Evolutionary conservation across 2,329 filamentous ascomycete species (phyloP).

Genomic region (Karstenula rhodostoma): DNA sequence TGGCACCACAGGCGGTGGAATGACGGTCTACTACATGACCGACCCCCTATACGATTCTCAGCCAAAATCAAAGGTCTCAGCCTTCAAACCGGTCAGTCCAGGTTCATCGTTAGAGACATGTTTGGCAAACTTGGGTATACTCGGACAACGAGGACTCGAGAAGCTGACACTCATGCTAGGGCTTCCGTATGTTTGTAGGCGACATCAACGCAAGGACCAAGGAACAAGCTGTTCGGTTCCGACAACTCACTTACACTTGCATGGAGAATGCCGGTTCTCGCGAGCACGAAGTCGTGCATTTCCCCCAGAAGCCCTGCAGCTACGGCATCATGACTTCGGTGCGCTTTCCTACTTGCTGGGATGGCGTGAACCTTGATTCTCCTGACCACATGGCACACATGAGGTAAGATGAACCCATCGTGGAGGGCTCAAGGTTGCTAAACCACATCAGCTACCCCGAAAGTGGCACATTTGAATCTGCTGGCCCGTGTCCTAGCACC

Average conservation of each 20-base stretch:
- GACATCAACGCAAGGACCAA: conserved; percentile 37
- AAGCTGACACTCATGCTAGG: conserved; percentile 8
- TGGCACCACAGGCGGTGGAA: conserved; percentile 21
- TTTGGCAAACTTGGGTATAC: not conserved
- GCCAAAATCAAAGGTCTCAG: conserved; percentile 24
- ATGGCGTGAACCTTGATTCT: conserved; percentile 63
- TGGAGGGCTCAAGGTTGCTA: conserved; percentile 45
- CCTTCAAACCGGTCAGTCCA: conserved; percentile 26
- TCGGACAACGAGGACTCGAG: not conserved
- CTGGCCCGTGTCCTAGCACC: conserved; percentile 20
- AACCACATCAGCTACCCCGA: conserved; percentile 62
- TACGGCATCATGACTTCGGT: conserved; percentile 42
- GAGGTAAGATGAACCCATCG: conserved; percentile 9
- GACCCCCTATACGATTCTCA: conserved; percentile 25
- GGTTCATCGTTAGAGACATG: not conserved
- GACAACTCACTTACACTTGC: conserved; percentile 55
- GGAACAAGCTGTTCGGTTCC: conserved; percentile 43
- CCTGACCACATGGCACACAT: conserved; percentile 60
- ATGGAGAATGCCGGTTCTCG: conserved; percentile 35
- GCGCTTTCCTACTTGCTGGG: conserved; percentile 47
- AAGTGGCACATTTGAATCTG: conserved; percentile 23
- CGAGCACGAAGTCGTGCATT: conserved; percentile 43
- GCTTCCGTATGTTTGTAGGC: conserved; percentile 30
- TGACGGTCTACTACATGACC: conserved; percentile 32
- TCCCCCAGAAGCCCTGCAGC: conserved; percentile 54